A percentile compares a stretch with the other conserved stretches of the same genome.
These are phyloP conservation scores for Neurospora tetraspora DNA, from an alignment of 495 filamentous ascomycete species.

Conservation along the genomic window DNA sequence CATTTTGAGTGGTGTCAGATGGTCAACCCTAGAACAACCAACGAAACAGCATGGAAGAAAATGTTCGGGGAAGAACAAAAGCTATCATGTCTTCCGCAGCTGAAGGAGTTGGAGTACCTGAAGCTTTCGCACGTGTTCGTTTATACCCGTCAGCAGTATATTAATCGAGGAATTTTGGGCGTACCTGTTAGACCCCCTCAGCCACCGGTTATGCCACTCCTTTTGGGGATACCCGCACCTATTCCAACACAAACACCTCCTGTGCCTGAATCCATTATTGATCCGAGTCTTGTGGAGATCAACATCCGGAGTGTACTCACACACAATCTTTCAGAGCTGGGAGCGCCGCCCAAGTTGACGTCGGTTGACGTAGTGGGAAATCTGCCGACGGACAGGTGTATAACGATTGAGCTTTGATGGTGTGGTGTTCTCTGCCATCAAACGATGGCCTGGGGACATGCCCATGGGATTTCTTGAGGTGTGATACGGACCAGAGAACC, in stretches of 20 bases:
- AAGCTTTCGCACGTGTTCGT: not conserved
- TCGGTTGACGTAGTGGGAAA: not conserved
- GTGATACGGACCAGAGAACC: too few relatives aligned
- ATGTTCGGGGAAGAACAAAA: not conserved
- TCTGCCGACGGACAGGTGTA: not conserved
- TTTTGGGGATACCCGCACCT: not conserved
- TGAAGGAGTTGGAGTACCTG: not conserved
- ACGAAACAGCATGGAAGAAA: not conserved
- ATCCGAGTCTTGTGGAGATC: not conserved
- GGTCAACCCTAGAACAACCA: not conserved
- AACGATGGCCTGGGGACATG: too few relatives aligned
- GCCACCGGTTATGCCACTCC: not conserved
- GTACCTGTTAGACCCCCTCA: not conserved
- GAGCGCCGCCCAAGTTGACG: not conserved
- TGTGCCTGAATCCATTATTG: not conserved
- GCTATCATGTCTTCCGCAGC: not conserved
- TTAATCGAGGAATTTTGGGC: not conserved
- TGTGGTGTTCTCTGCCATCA: too few relatives aligned
- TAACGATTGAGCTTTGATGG: not conserved
- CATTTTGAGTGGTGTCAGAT: not conserved
- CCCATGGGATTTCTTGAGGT: too few relatives aligned
- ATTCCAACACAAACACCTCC: not conserved
- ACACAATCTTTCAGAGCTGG: not conserved
- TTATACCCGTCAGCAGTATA: not conserved
- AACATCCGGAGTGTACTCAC: not conserved